These are phyloP conservation scores for Omphalotus olearius DNA, from an alignment of 1,284 basidiomycete genomes.

Conservation along the genomic window DNA sequence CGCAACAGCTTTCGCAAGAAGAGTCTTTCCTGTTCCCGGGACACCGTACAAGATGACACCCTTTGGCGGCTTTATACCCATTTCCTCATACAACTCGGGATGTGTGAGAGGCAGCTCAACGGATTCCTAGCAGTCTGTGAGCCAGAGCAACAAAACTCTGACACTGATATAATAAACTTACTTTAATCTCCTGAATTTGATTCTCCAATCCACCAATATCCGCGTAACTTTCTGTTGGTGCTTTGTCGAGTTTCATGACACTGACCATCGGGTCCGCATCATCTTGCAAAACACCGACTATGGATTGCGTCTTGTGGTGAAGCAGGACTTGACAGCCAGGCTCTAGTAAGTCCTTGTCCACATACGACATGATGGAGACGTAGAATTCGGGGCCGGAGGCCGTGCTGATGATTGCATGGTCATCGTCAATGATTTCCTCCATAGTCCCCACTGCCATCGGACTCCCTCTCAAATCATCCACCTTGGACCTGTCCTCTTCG, in stretches of 20 bases:
- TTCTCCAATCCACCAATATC: constrained; percentile 96
- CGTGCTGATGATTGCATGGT: constrained; percentile 97
- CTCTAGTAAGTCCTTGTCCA: constrained; percentile 98
- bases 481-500: constrained; percentile 89
- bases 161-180: constrained; percentile 24
- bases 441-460: constrained; percentile 98
- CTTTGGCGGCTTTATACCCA: constrained; percentile 99
- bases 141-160: not conserved
- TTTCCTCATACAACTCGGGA: constrained; percentile 98
- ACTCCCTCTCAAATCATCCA: constrained; percentile 92
- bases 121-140: constrained; percentile 67
- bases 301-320: constrained; percentile 94
- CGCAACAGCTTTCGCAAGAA: constrained; percentile 97
- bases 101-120: constrained; percentile 98
- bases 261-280: constrained; percentile 98
- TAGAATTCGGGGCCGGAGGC: constrained; percentile 97
- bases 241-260: constrained; percentile 99
- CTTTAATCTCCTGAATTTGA: constrained; percentile 99
- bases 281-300: constrained; percentile 95
- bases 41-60: constrained; percentile 99
- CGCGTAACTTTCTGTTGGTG: constrained; percentile 97
- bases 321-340: constrained; percentile 94
- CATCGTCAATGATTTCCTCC: constrained; percentile 99
- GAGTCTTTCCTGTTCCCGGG: constrained; percentile 97
- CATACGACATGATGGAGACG: constrained; percentile 97